Evolutionary conservation across 768 basidiomycete genomes (phyloP).

Genomic region (Russula olivacea): DNA sequence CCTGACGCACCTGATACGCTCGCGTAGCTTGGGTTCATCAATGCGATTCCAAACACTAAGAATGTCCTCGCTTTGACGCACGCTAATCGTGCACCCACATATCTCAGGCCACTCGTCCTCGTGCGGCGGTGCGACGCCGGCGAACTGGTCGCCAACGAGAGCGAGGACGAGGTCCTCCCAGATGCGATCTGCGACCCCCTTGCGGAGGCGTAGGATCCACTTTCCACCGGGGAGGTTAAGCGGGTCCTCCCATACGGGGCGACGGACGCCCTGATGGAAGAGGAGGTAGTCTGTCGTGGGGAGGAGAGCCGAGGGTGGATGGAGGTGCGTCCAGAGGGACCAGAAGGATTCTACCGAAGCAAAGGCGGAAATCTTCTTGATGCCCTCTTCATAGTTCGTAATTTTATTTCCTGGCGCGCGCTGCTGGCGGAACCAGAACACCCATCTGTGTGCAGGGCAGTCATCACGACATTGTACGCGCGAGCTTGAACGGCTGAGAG

Average conservation of each 20-base stretch:
- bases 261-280: constrained; percentile 77
- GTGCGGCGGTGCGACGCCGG: constrained; percentile 48
- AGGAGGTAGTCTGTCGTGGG: constrained; percentile 94
- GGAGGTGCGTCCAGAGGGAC: constrained; percentile 88
- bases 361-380: constrained; percentile 87
- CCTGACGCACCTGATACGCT: constrained; percentile 68
- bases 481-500: background rate
- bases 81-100: constrained; percentile 92
- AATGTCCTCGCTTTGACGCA: constrained; percentile 90
- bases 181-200: constrained; percentile 83
- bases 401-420: constrained; percentile 86
- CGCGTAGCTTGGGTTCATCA: constrained; percentile 72
- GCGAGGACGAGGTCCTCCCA: constrained; percentile 90
- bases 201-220: constrained; percentile 90
- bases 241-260: constrained; percentile 96
- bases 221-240: constrained; percentile 84
- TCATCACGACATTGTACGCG: background rate
- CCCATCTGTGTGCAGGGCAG: constrained; percentile 52
- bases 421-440: constrained; percentile 90
- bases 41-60: constrained; percentile 87
- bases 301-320: constrained; percentile 73
- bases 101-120: constrained; percentile 69
- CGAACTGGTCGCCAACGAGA: constrained; percentile 87
- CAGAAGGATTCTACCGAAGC: constrained; percentile 96
- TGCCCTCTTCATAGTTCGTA: constrained; percentile 89